Evolutionary conservation across 2,329 filamentous ascomycete genomes (phyloP).

Genomic region (Fusarium sp.): DNA sequence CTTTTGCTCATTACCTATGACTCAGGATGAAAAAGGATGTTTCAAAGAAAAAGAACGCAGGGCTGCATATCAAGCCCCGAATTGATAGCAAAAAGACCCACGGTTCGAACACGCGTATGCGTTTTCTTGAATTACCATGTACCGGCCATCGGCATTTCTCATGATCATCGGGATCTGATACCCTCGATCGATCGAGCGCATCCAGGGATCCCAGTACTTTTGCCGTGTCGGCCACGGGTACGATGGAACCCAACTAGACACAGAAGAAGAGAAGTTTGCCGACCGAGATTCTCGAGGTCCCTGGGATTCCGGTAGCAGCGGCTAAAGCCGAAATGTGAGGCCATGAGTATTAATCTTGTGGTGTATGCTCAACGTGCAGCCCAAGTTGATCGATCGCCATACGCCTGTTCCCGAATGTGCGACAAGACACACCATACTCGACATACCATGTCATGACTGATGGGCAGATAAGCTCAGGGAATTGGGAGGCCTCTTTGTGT

Average conservation of each 20-base stretch:
- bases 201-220: slow-evolving; percentile 9
- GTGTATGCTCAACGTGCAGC: background rate
- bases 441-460: background rate
- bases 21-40: slow-evolving; percentile 1
- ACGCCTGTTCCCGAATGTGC: background rate
- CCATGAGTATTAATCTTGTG: background rate
- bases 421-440: background rate
- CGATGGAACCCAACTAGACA: slow-evolving; percentile 15
- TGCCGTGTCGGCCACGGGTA: background rate
- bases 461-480: background rate
- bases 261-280: slow-evolving; percentile 12
- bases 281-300: slow-evolving; percentile 9
- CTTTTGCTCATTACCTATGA: slow-evolving; percentile 9
- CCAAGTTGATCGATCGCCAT: background rate
- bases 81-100: slow-evolving; percentile 2
- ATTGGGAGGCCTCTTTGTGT: slow-evolving; percentile 24
- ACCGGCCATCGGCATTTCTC: slow-evolving; percentile 10
- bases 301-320: background rate
- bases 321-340: slow-evolving; percentile 6
- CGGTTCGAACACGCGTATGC: slow-evolving; percentile 4
- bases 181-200: slow-evolving; percentile 29
- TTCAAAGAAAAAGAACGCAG: slow-evolving; percentile 8
- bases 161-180: slow-evolving; percentile 24
- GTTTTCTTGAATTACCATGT: slow-evolving; percentile 20
- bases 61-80: slow-evolving; percentile 8